These are phyloP conservation scores for Sporothrix humicola DNA, from an alignment of 2,329 filamentous ascomycete species.

Conservation along the genomic window DNA sequence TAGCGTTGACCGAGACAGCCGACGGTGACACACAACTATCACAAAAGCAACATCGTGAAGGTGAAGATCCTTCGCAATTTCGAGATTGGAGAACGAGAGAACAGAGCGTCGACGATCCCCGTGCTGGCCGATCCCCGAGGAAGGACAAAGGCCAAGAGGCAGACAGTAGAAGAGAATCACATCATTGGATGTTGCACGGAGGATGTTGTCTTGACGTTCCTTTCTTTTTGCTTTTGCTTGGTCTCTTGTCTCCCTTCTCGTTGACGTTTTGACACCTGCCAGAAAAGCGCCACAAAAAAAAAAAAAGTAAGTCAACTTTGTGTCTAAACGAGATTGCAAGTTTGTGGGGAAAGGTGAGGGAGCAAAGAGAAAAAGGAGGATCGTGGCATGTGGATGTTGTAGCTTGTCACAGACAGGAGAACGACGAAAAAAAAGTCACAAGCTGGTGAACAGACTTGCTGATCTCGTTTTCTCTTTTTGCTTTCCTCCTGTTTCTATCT, in stretches of 20 bases:
- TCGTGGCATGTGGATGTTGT: background rate
- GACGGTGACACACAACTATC: no score
- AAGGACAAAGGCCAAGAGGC: background rate
- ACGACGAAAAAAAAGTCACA: background rate
- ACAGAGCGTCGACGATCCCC: constrained; percentile 5
- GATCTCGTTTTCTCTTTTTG: background rate
- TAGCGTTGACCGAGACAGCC: no score
- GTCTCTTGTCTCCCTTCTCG: no score
- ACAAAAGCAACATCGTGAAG: background rate
- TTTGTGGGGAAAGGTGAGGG: no score
- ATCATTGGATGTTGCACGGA: background rate
- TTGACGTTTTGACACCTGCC: no score
- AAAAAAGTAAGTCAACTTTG: no score
- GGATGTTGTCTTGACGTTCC: no score
- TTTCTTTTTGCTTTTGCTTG: no score
- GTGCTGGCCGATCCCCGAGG: background rate
- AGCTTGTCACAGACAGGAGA: background rate
- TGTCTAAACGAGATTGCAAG: no score
- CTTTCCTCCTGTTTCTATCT: background rate
- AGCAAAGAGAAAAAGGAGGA: background rate
- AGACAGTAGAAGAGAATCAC: background rate
- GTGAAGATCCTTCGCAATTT: background rate
- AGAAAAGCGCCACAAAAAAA: no score
- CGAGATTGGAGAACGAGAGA: background rate
- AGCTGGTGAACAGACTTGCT: background rate